A percentile compares a stretch with the other conserved stretches of the same genome.
Conservation (phyloP, 2,329 filamentous ascomycete species). For the Aspergillus puulaauensis region DNA sequence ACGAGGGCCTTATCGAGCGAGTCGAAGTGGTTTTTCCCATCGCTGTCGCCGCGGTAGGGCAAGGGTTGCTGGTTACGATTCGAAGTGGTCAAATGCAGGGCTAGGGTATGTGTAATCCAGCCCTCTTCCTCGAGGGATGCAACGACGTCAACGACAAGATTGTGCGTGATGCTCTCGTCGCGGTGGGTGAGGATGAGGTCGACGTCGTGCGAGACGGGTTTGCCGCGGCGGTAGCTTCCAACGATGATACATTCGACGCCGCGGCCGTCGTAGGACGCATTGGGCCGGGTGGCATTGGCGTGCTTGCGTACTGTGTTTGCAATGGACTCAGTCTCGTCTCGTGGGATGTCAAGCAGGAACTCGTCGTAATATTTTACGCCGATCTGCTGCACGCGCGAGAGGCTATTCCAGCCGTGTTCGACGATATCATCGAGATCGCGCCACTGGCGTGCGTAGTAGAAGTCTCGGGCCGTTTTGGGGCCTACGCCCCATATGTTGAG, state of each 20-base stretch:
- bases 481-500: constrained; percentile 92
- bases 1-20: constrained; percentile 88
- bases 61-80: constrained; percentile 68
- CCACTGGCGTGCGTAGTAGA: constrained; percentile 76
- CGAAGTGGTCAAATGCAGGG: constrained; percentile 67
- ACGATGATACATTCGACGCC: constrained; percentile 66
- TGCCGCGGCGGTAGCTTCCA: constrained; percentile 80
- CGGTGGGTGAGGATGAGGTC: constrained; percentile 82
- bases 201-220: constrained; percentile 72
- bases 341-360: constrained; percentile 69
- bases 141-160: constrained; percentile 73
- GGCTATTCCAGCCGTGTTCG: constrained; percentile 72
- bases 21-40: constrained; percentile 61
- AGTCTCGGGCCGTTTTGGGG: constrained; percentile 74
- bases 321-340: constrained; percentile 72
- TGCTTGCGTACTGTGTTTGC: constrained; percentile 62
- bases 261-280: constrained; percentile 33
- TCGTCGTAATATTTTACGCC: constrained; percentile 93
- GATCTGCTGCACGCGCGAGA: constrained; percentile 85
- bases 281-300: constrained; percentile 61
- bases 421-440: constrained; percentile 81
- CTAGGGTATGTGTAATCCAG: constrained; percentile 80
- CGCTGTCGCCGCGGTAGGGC: constrained; percentile 49
- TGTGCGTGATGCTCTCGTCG: constrained; percentile 64
- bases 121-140: constrained; percentile 64